These are phyloP conservation scores for Pogostemon cablin DNA, from an alignment of 257 asterid species.

Conservation along the genomic window DNA sequence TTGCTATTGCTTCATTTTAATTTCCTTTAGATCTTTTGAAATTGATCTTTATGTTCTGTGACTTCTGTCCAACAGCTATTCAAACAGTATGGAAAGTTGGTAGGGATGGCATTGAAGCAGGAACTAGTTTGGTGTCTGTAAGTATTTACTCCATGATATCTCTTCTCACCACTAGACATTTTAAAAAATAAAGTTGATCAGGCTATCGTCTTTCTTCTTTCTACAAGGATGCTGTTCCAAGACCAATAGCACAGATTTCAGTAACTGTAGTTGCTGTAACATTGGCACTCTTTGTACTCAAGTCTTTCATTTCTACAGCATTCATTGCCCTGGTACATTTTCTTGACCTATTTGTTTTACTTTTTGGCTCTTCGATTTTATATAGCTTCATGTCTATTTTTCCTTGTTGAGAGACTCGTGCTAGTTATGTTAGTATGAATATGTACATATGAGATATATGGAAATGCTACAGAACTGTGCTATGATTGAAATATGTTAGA, in stretches of 20 bases:
- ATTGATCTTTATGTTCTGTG: neutral
- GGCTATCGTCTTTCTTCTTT: neutral
- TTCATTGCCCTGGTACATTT: slow-evolving; percentile 78
- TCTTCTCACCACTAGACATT: neutral
- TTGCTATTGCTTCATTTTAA: slow-evolving; percentile 2
- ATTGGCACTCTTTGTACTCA: slow-evolving; percentile 62
- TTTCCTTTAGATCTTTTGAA: slow-evolving; percentile 8
- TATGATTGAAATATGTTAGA: neutral
- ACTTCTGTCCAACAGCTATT: slow-evolving; percentile 45
- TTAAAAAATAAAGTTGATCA: no score
- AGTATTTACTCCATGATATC: slow-evolving; percentile 32
- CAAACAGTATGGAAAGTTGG: slow-evolving; percentile 80
- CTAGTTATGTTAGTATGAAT: neutral
- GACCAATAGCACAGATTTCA: slow-evolving; percentile 80
- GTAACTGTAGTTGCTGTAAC: slow-evolving; percentile 58
- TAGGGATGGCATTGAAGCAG: slow-evolving; percentile 92
- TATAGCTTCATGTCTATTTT: slow-evolving; percentile 1
- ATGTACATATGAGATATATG: neutral
- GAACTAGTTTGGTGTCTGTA: slow-evolving; percentile 88
- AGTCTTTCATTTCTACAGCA: slow-evolving; percentile 86
- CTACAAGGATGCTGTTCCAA: slow-evolving; percentile 72
- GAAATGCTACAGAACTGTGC: neutral
- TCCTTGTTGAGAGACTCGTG: neutral
- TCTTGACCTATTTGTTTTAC: slow-evolving; percentile 1
- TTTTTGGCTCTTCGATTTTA: neutral